Evolutionary conservation across 352 stramenopile genomes (phyloP), one percentile per base, ranked within the genome.

Genomic region (Phytopythium helicoides): DNA sequence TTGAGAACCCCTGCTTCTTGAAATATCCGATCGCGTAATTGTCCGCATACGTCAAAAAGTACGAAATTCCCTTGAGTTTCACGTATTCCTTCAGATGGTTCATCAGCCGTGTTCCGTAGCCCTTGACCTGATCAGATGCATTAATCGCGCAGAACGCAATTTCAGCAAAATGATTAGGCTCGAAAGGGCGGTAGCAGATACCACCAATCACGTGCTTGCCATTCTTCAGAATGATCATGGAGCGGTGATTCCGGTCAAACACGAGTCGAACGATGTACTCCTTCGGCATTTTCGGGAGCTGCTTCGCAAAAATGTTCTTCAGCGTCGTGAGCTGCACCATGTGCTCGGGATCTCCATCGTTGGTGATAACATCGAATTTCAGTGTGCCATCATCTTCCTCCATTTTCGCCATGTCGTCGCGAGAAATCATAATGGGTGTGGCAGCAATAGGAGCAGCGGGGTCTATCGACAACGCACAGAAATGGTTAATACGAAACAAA

Each of bases 91-190:
- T 99, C 31, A 99, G 57, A 56, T 99, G 88, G 78, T 99, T 99
- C 97, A 99, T 99, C 38, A 99, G 60, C 14, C 96, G 92, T 22
- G 96, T 99, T 47, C 97, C 97, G 66, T 99, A 99, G 22, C 97
- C 97, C 56, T 94, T 93, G 15, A 98, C 92, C 61, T 99, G 96
- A 62, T 99, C 96, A 11, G 75, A 91, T 0, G 96, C 96, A 54
- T 96, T 98, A 50, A 99, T 97, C 14, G 96, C 97, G 61, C 97
- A 99, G 69, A 99, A 99, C 5, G 97, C 97, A 73, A 99, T 99
- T 62, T 99, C 97, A n/a, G 89, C 96, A 76, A 99, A 99, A 42
- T 92, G 73, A 57, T 98, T 95, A 14, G 80, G 78, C 23, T 89
- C 65, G 66, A 98, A 99, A 18, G 93, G 87, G 5, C 97, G 81